Percentiles rank a stretch among this genome's conserved stretches.
Evolutionary conservation across 2,329 filamentous ascomycete species (phyloP).

Genomic region (Truncatella angustata): DNA sequence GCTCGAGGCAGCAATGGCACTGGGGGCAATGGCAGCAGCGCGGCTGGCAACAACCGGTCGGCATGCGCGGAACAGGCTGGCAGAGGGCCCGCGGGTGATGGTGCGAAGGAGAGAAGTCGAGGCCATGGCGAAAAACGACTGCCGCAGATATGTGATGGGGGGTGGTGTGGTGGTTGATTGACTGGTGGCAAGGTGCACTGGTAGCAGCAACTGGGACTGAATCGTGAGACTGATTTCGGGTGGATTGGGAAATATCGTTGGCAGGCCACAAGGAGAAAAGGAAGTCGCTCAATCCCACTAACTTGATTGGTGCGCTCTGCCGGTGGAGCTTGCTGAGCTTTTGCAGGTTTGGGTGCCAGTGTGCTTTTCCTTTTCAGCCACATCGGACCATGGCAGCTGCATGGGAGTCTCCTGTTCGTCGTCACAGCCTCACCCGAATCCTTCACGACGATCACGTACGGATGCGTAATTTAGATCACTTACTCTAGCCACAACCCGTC

Average conservation of each 20-base stretch:
- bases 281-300: conserved; percentile 10
- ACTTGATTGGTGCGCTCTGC: not conserved
- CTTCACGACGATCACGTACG: no score
- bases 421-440: no score
- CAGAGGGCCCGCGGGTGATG: conserved; percentile 64
- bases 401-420: no score
- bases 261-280: conserved; percentile 8
- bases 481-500: no score
- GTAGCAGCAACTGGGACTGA: not conserved
- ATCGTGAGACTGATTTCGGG: conserved; percentile 8
- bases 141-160: not conserved
- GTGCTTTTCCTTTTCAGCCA: conserved; percentile 6
- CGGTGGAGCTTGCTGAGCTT: conserved; percentile 5
- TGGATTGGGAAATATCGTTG: conserved; percentile 10
- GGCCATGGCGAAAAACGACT: conserved; percentile 53
- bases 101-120: conserved; percentile 68
- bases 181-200: not conserved
- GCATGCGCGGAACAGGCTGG: conserved; percentile 64
- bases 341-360: no score
- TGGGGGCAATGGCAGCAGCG: conserved; percentile 49
- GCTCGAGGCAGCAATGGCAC: conserved; percentile 46
- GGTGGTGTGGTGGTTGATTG: not conserved
- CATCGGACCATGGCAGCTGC: no score
- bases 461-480: no score
- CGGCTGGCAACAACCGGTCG: conserved; percentile 56